Evolutionary conservation across 73 alveolate species (phyloP), one percentile per base, ranked within the genome.

Genomic region (Paramecium pentaurelia): DNA sequence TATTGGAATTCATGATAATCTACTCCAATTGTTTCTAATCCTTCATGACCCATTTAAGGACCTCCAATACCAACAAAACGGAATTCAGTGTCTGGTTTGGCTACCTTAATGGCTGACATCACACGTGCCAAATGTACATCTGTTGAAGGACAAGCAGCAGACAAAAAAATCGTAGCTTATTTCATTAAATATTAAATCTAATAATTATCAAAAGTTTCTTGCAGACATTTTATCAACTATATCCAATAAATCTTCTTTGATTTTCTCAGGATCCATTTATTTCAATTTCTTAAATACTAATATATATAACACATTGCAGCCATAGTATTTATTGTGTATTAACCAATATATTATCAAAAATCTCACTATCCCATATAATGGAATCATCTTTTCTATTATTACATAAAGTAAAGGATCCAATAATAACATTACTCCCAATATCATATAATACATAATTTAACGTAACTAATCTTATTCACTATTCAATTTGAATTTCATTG

Each of bases 21-120:
- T 38, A 44, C 94, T 45, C 88, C 86, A 45, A 40, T 89, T 12
- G 54, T 42, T 58, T 89, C 88, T 34, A 89, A 64, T 71, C 94
- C 94, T 27, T 89, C 94, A 28, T 77, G 85, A 47, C 64, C 59
- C 90, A 68, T 89, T 85, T 64, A 27, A 25, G 92, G 92, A 27
- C 94, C 94, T 36, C 94, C 94, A 47, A 89, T 71, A 28, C 94
- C 94, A 28, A 89, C 80, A 40, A 89, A 89, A 11, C 75, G 68
- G 91, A 71, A 89, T 40, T 71, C 84, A 45, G 75, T 89, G 75
- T 89, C 73, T 18, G 91, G 75, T 47, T 73, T 10, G 54, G 91
- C 32, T 27, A 42, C 71, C 28, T 80, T 80, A 10, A 80, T 42
- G 10, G 34, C 10, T 47, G 34, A 20, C 75, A 80, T 80, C 11